These are phyloP conservation scores for Ceratocystis ficicola DNA, from an alignment of 2,329 filamentous ascomycete species.

Conservation along the genomic window DNA sequence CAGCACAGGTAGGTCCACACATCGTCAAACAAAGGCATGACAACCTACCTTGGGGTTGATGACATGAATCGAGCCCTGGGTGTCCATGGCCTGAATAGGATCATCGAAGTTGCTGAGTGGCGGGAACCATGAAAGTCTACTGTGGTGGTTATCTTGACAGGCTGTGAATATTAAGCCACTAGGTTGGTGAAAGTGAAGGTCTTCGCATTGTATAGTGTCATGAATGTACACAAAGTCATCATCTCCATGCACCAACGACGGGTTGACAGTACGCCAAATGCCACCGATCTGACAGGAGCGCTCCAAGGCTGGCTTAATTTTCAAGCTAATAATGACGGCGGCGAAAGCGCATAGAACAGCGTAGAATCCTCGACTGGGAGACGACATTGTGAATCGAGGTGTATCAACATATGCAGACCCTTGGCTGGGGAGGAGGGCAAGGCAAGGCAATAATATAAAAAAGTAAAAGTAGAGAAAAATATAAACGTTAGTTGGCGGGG, in stretches of 20 bases:
- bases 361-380: background rate
- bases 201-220: constrained; percentile 47
- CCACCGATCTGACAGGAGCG: constrained; percentile 25
- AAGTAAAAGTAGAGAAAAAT: background rate
- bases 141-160: constrained; percentile 37
- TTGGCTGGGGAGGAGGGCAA: background rate
- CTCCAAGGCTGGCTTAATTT: constrained; percentile 13
- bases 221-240: constrained; percentile 34
- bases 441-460: background rate
- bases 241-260: constrained; percentile 23
- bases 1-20: background rate
- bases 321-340: background rate
- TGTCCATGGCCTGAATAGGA: constrained; percentile 29
- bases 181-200: constrained; percentile 42
- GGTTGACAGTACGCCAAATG: constrained; percentile 25
- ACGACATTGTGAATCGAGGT: background rate
- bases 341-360: constrained; percentile 5
- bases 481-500: background rate
- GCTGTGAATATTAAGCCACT: constrained; percentile 43
- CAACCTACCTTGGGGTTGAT: constrained; percentile 41
- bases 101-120: constrained; percentile 34
- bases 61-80: constrained; percentile 38
- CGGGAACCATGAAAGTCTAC: constrained; percentile 43
- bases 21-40: background rate
- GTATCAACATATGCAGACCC: background rate